phyloP scores from a whole-genome alignment of 2,329 filamentous ascomycete genomes.

The Fusarium liriodendri region DNA sequence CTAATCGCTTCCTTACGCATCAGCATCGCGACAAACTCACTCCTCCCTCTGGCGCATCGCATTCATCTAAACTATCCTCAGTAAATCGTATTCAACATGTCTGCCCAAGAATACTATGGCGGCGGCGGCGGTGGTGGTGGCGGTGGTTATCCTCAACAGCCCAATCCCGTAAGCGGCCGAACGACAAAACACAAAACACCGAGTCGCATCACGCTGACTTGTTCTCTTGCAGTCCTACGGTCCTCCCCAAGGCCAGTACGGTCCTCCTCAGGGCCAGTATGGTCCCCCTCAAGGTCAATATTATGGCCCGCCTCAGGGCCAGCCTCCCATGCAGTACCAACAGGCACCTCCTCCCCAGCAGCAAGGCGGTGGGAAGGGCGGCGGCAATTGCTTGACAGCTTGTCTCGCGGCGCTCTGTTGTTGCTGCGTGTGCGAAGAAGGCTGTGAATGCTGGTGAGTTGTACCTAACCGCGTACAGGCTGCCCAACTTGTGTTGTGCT shows the following conservation, averaged over 20 bases:
- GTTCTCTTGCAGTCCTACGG: constrained; percentile 44
- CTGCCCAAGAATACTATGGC: constrained; percentile 56
- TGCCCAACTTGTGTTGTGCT: neutral
- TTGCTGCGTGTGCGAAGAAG: constrained; percentile 62
- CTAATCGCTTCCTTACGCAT: neutral
- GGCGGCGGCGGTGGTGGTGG: constrained; percentile 43
- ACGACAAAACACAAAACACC: neutral
- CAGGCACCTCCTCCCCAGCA: constrained; percentile 50
- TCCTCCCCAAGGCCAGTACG: constrained; percentile 44
- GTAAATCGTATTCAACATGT: constrained; percentile 44
- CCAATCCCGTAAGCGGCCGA: constrained; percentile 51
- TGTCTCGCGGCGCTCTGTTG: constrained; percentile 63
- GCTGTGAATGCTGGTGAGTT: constrained; percentile 61
- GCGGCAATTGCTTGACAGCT: constrained; percentile 57
- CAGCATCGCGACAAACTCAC: neutral
- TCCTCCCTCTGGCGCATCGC: neutral
- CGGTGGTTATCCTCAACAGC: constrained; percentile 51
- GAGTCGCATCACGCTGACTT: constrained; percentile 30
- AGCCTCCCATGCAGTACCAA: constrained; percentile 58
- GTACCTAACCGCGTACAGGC: constrained; percentile 11
- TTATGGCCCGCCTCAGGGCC: constrained; percentile 50
- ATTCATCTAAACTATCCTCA: neutral
- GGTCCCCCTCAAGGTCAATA: constrained; percentile 44
- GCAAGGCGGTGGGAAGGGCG: constrained; percentile 49
- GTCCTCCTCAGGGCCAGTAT: constrained; percentile 46